Base-by-base conservation (phyloP, 108 stramenopile genomes). In the Nitzschia palea region DNA sequence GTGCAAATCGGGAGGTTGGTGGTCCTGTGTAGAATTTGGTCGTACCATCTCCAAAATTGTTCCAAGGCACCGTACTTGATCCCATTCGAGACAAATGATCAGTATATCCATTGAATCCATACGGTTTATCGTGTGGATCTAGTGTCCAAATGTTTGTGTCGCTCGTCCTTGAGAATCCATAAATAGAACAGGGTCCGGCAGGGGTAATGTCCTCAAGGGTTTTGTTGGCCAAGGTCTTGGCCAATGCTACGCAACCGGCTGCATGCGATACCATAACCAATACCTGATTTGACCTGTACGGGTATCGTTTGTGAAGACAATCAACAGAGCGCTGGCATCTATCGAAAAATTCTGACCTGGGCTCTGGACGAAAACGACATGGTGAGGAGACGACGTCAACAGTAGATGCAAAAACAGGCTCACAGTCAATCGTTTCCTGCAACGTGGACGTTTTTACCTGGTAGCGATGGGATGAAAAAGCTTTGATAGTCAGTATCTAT, bases 11-110 rank as follows among this genome's bases (percentile, higher is more conserved):
- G 0, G 76, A 77, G 1, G 61, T 66, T 8, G 71, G 68, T 37
- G 85, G 85, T 34, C 85, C 85, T 3, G 81, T 86, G 44, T 86
- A 86, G 36, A 66, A 78, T 26, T 81, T 69, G 44, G 48, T 65
- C 12, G 33, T 64, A 0, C 80, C 79, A 50, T 79, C 78, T 42
- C 74, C 81, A 73, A 83, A 86, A 37, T 80, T 47, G 54, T 83
- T 86, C 85, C 85, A 86, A 2, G 85, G 85, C 23, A 29, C 34
- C 1, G 85, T 86, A 32, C 25, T 33, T 10, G 45, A 58, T 48
- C 85, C 85, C 62, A 86, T 62, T 43, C 78, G 65, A 2, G 50
- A 51, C 59, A 86, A 55, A 55, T 86, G 85, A 15, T 31, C 65
- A 1, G 78, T 79, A 58, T 76, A 73, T 25, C 85, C 85, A 67